phyloP scores from a whole-genome alignment of 257 asterid genomes.

The Solanum neorickii region DNA sequence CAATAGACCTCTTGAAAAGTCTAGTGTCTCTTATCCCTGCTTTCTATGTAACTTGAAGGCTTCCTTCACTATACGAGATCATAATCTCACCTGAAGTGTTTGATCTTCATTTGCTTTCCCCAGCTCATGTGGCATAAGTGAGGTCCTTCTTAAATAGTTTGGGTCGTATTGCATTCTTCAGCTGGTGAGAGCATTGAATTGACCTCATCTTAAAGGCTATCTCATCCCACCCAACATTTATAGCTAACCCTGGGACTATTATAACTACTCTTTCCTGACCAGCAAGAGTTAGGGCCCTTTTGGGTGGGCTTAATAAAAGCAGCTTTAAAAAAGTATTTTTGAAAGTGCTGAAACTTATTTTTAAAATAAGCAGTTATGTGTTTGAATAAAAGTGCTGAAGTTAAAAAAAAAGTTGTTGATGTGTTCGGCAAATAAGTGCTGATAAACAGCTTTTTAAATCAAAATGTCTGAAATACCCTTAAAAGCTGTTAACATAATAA shows the following conservation, averaged over 20 bases:
- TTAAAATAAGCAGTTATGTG: too few species aligned
- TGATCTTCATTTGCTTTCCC: neutral
- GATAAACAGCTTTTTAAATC: too few species aligned
- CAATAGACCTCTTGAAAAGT: neutral
- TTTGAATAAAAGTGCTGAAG: too few species aligned
- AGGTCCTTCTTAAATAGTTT: neutral
- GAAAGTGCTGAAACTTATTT: too few species aligned
- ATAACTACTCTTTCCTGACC: neutral
- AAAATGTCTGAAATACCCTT: too few species aligned
- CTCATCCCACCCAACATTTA: neutral
- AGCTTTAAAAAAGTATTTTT: too few species aligned
- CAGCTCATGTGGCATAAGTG: neutral
- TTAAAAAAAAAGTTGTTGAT: too few species aligned
- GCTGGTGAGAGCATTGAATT: neutral
- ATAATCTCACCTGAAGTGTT: neutral
- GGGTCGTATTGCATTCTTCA: neutral
- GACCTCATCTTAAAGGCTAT: neutral
- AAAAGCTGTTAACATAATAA: too few species aligned
- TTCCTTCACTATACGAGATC: neutral
- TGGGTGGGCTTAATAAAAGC: too few species aligned
- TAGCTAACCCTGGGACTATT: neutral
- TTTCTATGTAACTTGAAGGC: neutral
- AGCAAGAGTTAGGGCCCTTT: neutral
- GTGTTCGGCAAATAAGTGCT: too few species aligned
- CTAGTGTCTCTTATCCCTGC: neutral